Conservation (phyloP, 495 filamentous ascomycete genomes). For the Neurospora sp. region DNA sequence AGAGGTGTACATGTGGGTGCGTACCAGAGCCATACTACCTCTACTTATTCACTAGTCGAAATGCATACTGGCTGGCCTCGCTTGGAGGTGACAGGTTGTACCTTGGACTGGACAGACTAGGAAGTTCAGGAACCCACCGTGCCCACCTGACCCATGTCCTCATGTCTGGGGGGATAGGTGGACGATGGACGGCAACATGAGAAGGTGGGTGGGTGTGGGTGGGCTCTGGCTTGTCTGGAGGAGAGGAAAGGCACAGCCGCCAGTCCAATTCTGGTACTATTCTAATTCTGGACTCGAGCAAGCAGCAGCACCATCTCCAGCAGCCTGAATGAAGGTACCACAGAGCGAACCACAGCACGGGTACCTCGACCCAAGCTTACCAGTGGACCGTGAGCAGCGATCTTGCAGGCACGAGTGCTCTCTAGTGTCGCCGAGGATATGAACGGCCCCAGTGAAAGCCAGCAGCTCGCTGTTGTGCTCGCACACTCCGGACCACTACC, state of each 20-base stretch:
- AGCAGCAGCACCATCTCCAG: not conserved
- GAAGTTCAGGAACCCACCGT: slow-evolving; percentile 19
- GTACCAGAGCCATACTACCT: not conserved
- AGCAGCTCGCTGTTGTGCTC: not conserved
- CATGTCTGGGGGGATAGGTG: slow-evolving; percentile 36
- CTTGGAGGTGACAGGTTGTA: slow-evolving; percentile 35
- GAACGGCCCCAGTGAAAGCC: not conserved
- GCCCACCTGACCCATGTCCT: slow-evolving; percentile 22
- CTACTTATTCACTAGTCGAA: slow-evolving; percentile 15
- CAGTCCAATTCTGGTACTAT: slow-evolving; percentile 17
- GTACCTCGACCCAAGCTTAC: not conserved
- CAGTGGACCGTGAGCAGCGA: not conserved
- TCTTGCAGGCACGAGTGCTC: not conserved
- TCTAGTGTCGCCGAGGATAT: not conserved
- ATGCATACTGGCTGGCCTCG: slow-evolving; percentile 20
- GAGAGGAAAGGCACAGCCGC: slow-evolving; percentile 23
- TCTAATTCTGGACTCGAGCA: slow-evolving; percentile 18
- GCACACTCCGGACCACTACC: not conserved
- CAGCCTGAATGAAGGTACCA: not conserved
- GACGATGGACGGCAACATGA: slow-evolving; percentile 32
- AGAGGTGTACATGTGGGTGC: not conserved
- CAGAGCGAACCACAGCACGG: not conserved
- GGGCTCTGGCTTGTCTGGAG: slow-evolving; percentile 15
- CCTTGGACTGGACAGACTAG: slow-evolving; percentile 10
- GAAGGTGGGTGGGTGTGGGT: slow-evolving; percentile 24